Evolutionary conservation across 1,284 basidiomycete species (phyloP).

Genomic region (Tausonia pullulans): DNA sequence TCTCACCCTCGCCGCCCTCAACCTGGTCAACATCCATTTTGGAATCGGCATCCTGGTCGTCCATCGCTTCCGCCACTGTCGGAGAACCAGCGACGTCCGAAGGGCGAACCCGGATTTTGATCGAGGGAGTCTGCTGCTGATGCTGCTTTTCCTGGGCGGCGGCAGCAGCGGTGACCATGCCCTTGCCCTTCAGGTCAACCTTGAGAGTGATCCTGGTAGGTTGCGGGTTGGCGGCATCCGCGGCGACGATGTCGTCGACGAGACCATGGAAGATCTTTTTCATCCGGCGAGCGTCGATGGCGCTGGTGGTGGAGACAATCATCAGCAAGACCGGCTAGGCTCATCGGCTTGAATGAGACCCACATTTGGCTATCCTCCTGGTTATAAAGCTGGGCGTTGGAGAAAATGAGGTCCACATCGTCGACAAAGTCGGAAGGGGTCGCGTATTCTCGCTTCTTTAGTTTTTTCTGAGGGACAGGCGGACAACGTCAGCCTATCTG

Average conservation of each 20-base stretch:
- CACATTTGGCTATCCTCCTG: conserved; percentile 51
- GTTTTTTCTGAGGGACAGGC: conserved; percentile 37
- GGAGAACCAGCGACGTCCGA: neutral
- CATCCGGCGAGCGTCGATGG: neutral
- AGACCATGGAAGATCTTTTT: conserved; percentile 3
- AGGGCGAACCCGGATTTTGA: neutral
- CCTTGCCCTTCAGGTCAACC: neutral
- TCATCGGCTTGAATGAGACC: neutral
- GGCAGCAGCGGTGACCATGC: neutral
- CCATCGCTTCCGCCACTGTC: neutral
- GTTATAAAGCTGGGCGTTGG: conserved; percentile 84
- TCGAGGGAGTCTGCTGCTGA: neutral
- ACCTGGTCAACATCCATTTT: too few relatives aligned
- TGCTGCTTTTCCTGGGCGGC: neutral
- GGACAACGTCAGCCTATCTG: neutral
- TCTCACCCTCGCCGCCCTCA: too few relatives aligned
- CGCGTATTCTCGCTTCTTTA: conserved; percentile 53
- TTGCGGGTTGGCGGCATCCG: neutral
- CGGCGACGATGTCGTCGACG: conserved; percentile 2
- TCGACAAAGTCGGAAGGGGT: conserved; percentile 58
- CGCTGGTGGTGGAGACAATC: neutral
- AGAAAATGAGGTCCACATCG: conserved; percentile 77
- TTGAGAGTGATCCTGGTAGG: neutral
- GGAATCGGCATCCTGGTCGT: neutral
- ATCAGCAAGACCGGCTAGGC: neutral